phyloP scores from a whole-genome alignment of 306 rosid species.

The Leucaena leucocephala region DNA sequence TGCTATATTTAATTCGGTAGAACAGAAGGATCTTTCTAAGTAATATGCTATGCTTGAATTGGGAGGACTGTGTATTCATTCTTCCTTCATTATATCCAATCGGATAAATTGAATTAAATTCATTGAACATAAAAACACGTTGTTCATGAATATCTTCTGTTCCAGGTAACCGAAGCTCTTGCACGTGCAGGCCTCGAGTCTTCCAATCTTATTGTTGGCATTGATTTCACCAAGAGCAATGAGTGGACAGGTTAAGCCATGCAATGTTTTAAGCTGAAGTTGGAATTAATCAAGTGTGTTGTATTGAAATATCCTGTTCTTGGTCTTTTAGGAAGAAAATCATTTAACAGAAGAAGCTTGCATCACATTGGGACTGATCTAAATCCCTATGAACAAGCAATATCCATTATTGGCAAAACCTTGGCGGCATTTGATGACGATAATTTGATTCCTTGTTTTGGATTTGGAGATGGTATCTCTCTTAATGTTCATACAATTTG shows the following conservation, averaged over 20 bases:
- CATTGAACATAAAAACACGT: conserved; percentile 23
- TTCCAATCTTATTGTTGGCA: conserved; percentile 90
- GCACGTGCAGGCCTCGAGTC: conserved; percentile 95
- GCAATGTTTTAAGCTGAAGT: neutral
- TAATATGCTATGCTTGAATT: conserved; percentile 10
- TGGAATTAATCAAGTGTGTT: conserved; percentile 19
- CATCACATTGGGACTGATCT: conserved; percentile 75
- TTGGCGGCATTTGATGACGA: conserved; percentile 89
- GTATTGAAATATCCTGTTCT: conserved; percentile 47
- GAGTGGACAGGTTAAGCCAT: conserved; percentile 89
- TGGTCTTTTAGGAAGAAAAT: conserved; percentile 59
- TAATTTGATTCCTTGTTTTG: conserved; percentile 92
- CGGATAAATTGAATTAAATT: conserved; percentile 14
- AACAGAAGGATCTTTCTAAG: neutral
- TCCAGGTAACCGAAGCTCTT: conserved; percentile 93
- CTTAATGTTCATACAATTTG: conserved; percentile 22
- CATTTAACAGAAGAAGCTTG: conserved; percentile 72
- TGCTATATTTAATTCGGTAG: conserved; percentile 21
- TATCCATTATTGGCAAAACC: conserved; percentile 91
- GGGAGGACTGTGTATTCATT: conserved; percentile 1
- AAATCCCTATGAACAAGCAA: conserved; percentile 94
- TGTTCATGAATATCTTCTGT: conserved; percentile 15
- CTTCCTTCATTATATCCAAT: neutral
- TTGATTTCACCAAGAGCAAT: conserved; percentile 96
- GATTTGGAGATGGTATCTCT: conserved; percentile 90